A percentile compares a stretch with the other conserved stretches of the same genome.
These are phyloP conservation scores for Crotalaria pallida DNA, from an alignment of 306 rosid species.

Conservation along the genomic window DNA sequence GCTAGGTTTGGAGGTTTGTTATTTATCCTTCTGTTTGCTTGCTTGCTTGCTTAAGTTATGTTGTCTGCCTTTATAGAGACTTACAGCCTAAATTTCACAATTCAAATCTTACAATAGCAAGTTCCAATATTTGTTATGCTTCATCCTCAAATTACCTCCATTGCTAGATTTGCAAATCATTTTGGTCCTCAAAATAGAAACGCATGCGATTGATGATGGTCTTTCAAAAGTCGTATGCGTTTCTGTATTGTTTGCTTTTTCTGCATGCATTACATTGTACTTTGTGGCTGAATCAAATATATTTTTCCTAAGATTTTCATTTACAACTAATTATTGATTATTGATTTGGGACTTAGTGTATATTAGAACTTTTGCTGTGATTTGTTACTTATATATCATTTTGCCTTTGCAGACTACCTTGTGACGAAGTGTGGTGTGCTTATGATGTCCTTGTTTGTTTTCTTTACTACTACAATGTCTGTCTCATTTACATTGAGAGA, in stretches of 20 bases:
- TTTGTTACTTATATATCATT: not conserved
- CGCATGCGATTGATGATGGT: too few relatives aligned
- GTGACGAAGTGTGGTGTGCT: slow-evolving; percentile 98
- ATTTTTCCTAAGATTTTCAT: not conserved
- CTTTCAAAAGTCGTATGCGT: too few relatives aligned
- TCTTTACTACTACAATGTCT: slow-evolving; percentile 97
- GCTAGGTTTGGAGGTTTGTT: slow-evolving; percentile 93
- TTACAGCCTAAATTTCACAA: not conserved
- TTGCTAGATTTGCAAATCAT: not conserved
- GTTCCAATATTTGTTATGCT: not conserved
- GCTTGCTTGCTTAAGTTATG: too few relatives aligned
- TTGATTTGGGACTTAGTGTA: not conserved
- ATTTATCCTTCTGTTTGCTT: slow-evolving; percentile 26
- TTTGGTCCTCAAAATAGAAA: too few relatives aligned
- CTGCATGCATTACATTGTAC: not conserved
- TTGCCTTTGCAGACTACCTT: slow-evolving; percentile 73
- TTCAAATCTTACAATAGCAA: not conserved
- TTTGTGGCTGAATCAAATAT: not conserved
- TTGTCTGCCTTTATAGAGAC: not conserved
- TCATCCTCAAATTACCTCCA: not conserved
- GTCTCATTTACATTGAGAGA: slow-evolving; percentile 97
- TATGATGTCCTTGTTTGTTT: slow-evolving; percentile 97
- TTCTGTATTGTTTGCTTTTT: slow-evolving; percentile 16
- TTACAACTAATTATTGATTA: not conserved
- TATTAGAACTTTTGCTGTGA: not conserved